Base-by-base conservation (phyloP, 805 yeast species). In the Lipomyces sp. region DNA sequence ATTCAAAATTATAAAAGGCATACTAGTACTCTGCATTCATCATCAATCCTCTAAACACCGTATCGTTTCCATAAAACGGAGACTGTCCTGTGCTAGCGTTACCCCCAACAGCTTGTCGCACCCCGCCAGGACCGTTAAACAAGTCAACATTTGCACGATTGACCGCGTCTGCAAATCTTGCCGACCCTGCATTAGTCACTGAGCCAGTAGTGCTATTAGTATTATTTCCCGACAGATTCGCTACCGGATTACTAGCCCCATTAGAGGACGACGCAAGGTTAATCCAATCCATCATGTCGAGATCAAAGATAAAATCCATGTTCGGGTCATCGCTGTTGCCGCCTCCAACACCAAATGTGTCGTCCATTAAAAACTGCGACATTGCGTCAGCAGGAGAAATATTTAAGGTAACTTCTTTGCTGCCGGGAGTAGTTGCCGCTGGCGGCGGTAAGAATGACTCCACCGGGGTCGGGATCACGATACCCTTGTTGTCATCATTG, bases 231-330 rank as follows among this genome's bases (percentile, higher is more conserved):
- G 58, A 18, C 4, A 57, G 30, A 29, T 53, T 33, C 18, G 57
- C 37, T 7, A 57, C 39, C 15, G 45, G n/a, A 32, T 45, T 24
- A 24, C 18, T 24, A 32, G 58, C 45, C 15, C 61, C n/a, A 29
- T 53, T 57, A 4, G 53, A 30, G 3, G 66, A 51, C 34, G 70
- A 64, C 15, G 70, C 70, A 50, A 67, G 64, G 53, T 65, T 67
- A 24, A 67, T 64, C 71, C 71, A 67, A 35, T 67, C 69, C 71
- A 67, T 67, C 71, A 67, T 67, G 54, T 67, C 71, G 18, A 67
- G 42, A 59, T 67, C 71, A 59, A 67, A 67, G 8, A 60, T 59
- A 45, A 67, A 67, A 24, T 67, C 71, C 60, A 62, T 63, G 18
- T 62, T 59, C 30, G 60, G 58, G 24, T 68, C 64, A 15, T 57